These are phyloP conservation scores for Talaromyces sp. DNA, from an alignment of 2,329 filamentous ascomycete species.

Conservation along the genomic window DNA sequence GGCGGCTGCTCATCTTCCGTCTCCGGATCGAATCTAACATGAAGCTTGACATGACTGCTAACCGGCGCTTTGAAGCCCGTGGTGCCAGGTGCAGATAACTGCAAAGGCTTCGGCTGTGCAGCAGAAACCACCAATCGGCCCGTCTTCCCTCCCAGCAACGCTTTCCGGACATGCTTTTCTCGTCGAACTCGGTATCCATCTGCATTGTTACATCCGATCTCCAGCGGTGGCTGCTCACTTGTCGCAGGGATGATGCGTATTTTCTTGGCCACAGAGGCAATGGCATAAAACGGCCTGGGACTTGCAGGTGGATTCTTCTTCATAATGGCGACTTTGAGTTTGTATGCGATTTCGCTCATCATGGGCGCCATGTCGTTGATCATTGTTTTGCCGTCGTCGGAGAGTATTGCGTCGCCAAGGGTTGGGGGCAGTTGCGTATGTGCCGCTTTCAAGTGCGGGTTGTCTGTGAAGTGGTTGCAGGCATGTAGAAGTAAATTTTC, in stretches of 20 bases:
- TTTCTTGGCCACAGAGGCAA: constrained; percentile 55
- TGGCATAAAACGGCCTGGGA: constrained; percentile 40
- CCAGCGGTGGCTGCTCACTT: constrained; percentile 60
- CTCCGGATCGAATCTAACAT: constrained; percentile 61
- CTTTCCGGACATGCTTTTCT: constrained; percentile 61
- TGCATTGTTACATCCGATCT: constrained; percentile 44
- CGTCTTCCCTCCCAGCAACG: constrained; percentile 57
- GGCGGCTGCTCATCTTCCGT: constrained; percentile 53
- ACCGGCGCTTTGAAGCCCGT: constrained; percentile 27
- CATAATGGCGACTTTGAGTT: constrained; percentile 51
- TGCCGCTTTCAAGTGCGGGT: constrained; percentile 52
- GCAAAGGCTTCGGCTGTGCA: constrained; percentile 57
- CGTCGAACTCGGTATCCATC: constrained; percentile 54
- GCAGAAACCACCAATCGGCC: constrained; percentile 59
- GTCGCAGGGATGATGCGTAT: constrained; percentile 60
- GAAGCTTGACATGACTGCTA: constrained; percentile 56
- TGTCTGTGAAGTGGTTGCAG: constrained; percentile 56
- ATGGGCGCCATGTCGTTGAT: constrained; percentile 63
- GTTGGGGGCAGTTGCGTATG: constrained; percentile 63
- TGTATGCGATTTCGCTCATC: constrained; percentile 62
- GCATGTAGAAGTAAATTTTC: constrained; percentile 58
- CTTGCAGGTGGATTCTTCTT: constrained; percentile 33
- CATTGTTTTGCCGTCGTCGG: constrained; percentile 49
- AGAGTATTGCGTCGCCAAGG: constrained; percentile 58
- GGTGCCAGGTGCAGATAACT: constrained; percentile 44